Percentiles rank a stretch among this genome's conserved stretches.
Conservation (phyloP, 2,329 filamentous ascomycete species). For the Diplodia seriata region DNA sequence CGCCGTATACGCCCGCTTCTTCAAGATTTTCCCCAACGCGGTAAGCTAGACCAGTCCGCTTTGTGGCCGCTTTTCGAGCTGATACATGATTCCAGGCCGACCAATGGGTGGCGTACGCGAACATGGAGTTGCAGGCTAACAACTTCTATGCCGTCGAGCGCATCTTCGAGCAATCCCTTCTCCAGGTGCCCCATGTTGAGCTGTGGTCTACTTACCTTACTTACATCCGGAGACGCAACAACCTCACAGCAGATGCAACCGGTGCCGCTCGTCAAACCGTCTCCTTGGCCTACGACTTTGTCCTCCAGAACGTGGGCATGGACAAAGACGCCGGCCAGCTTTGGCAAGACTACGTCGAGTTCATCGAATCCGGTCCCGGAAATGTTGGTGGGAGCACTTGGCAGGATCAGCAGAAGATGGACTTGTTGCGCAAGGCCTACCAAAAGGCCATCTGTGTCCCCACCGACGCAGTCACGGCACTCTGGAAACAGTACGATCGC, state of each 20-base stretch:
- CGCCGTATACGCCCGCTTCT: conserved; percentile 81
- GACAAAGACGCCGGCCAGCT: conserved; percentile 89
- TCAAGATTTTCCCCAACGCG: conserved; percentile 85
- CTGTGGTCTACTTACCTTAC: conserved; percentile 95
- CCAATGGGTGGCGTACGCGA: conserved; percentile 86
- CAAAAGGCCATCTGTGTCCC: conserved; percentile 89
- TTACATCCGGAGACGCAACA: conserved; percentile 90
- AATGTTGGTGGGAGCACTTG: conserved; percentile 83
- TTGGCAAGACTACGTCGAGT: conserved; percentile 95
- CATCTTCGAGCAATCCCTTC: conserved; percentile 81
- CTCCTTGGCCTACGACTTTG: conserved; percentile 88
- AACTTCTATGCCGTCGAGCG: conserved; percentile 81
- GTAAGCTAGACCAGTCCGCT: conserved; percentile 64
- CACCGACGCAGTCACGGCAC: conserved; percentile 77
- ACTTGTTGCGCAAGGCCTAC: conserved; percentile 88
- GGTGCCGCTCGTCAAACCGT: conserved; percentile 81
- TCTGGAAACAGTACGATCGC: conserved; percentile 98
- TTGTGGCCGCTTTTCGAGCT: conserved; percentile 15
- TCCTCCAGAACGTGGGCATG: conserved; percentile 85
- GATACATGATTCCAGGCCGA: conserved; percentile 70
- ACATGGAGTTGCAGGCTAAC: conserved; percentile 87
- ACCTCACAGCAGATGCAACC: conserved; percentile 78
- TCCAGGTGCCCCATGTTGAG: conserved; percentile 79
- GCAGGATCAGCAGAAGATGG: conserved; percentile 99
- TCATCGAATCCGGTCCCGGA: conserved; percentile 87